Conservation (phyloP, 2,329 filamentous ascomycete species). For the Colletotrichum tabaci region DNA sequence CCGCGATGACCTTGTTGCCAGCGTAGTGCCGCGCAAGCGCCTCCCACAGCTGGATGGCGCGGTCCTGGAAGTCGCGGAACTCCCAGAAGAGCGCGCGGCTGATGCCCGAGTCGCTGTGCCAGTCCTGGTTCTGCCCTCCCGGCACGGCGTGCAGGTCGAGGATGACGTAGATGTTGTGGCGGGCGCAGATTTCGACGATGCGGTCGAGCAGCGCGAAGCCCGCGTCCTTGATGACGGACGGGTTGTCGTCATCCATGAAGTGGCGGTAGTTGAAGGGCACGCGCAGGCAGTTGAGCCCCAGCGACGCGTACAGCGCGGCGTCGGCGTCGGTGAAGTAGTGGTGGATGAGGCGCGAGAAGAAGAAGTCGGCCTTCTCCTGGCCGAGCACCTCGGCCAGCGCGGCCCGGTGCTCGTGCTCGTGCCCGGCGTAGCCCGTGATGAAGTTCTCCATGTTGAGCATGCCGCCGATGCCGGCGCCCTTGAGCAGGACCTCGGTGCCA, state of each 20-base stretch:
- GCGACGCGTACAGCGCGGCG: slow-evolving; percentile 69
- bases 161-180: slow-evolving; percentile 60
- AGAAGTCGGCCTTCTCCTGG: slow-evolving; percentile 70
- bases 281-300: slow-evolving; percentile 71
- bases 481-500: slow-evolving; percentile 62
- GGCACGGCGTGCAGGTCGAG: slow-evolving; percentile 62
- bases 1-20: slow-evolving; percentile 59
- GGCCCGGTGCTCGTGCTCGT: slow-evolving; percentile 70
- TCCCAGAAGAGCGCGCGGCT: slow-evolving; percentile 61
- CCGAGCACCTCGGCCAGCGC: slow-evolving; percentile 69
- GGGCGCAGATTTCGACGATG: slow-evolving; percentile 61
- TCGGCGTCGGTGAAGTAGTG: slow-evolving; percentile 73
- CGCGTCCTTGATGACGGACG: slow-evolving; percentile 60
- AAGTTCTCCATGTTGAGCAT: slow-evolving; percentile 71
- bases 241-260: slow-evolving; percentile 67
- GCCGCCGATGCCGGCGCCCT: slow-evolving; percentile 51
- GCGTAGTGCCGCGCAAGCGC: slow-evolving; percentile 59
- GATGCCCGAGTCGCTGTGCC: slow-evolving; percentile 59
- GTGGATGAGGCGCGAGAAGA: slow-evolving; percentile 70
- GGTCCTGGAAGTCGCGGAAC: slow-evolving; percentile 62
- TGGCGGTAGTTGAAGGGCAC: slow-evolving; percentile 74
- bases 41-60: slow-evolving; percentile 61
- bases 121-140: slow-evolving; percentile 64
- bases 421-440: slow-evolving; percentile 74
- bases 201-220: slow-evolving; percentile 66